Percentiles rank a stretch among this genome's conserved stretches.
phyloP scores from a whole-genome alignment of 1,139 yeast species.

The Arxiozyma heterogenica region DNA sequence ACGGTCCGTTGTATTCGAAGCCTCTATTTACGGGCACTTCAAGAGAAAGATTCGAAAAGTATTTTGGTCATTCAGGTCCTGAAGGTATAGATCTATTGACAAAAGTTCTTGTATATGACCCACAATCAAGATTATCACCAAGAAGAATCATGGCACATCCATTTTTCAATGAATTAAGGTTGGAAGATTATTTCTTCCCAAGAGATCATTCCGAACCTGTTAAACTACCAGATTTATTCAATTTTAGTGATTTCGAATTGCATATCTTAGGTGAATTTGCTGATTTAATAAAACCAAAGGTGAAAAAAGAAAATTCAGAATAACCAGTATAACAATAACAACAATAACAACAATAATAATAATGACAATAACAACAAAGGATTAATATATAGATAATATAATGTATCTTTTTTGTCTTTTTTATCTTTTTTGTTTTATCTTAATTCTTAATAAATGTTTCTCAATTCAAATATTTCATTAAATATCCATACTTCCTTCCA shows the following conservation, averaged over 20 bases:
- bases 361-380: not conserved
- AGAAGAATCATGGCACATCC: slow-evolving; percentile 60
- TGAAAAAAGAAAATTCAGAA: slow-evolving; percentile 3
- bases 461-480: no score
- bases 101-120: slow-evolving; percentile 65
- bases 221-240: slow-evolving; percentile 33
- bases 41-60: slow-evolving; percentile 54
- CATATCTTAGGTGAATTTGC: slow-evolving; percentile 34
- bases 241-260: slow-evolving; percentile 35
- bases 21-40: slow-evolving; percentile 56
- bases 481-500: no score
- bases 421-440: not conserved
- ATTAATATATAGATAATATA: no score
- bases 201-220: slow-evolving; percentile 37
- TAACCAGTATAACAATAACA: not conserved
- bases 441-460: not conserved
- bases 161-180: slow-evolving; percentile 60
- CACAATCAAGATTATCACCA: slow-evolving; percentile 58
- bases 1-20: slow-evolving; percentile 64
- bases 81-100: slow-evolving; percentile 63
- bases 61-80: slow-evolving; percentile 59
- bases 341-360: not conserved
- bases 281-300: slow-evolving; percentile 22
- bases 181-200: slow-evolving; percentile 49
- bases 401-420: not conserved